These are phyloP conservation scores for Strobilomyces echinocephalus DNA, from an alignment of 768 basidiomycete genomes.

Conservation along the genomic window DNA sequence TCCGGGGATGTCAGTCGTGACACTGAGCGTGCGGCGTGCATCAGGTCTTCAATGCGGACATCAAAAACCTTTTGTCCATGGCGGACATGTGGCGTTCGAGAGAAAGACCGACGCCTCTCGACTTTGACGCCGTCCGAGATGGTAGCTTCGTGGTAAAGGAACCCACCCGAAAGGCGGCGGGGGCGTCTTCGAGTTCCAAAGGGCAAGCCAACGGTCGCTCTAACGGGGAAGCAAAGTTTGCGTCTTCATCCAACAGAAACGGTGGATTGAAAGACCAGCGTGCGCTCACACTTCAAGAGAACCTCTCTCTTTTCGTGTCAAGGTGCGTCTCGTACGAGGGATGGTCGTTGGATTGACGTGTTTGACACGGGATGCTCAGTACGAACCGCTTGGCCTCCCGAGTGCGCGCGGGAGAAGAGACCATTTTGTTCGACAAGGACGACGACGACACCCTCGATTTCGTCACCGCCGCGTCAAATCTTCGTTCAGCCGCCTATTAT, in stretches of 20 bases:
- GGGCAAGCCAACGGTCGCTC: background rate
- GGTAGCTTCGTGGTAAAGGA: constrained; percentile 50
- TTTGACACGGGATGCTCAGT: constrained; percentile 37
- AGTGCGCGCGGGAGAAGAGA: constrained; percentile 59
- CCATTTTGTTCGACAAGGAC: constrained; percentile 93
- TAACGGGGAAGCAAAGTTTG: too few species aligned
- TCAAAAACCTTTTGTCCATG: constrained; percentile 87
- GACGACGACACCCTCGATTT: constrained; percentile 97
- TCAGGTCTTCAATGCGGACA: constrained; percentile 86
- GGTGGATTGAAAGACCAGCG: too few species aligned
- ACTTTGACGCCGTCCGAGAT: constrained; percentile 70
- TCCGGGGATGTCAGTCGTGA: background rate
- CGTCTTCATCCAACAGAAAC: too few species aligned
- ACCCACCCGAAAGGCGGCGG: constrained; percentile 14
- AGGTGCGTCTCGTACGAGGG: too few species aligned
- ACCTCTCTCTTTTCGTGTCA: too few species aligned
- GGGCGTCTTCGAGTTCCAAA: constrained; percentile 14
- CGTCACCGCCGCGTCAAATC: constrained; percentile 90
- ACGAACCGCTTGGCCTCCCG: constrained; percentile 74
- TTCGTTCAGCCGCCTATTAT: constrained; percentile 85
- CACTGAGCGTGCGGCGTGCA: background rate
- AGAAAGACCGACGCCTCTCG: constrained; percentile 79
- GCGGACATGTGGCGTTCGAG: constrained; percentile 95
- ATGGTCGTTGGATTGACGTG: background rate
- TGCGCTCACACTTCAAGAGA: too few species aligned